Evolutionary conservation across 257 asterid species (phyloP).

Genomic region (Verbena officinalis): DNA sequence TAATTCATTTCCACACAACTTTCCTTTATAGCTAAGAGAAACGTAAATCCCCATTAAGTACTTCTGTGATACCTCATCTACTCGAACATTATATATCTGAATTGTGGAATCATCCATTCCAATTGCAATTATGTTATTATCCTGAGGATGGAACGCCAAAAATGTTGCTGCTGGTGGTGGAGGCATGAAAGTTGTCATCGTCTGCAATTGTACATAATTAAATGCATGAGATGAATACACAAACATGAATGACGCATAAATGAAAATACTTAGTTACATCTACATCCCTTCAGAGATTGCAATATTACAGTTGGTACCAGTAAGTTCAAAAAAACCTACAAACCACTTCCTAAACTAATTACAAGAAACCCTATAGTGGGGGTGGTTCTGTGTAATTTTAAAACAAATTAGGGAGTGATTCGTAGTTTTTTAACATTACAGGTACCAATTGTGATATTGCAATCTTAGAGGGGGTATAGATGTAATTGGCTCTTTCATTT

Average conservation of each 20-base stretch:
- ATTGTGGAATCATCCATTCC: slow-evolving; percentile 79
- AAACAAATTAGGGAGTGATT: no score
- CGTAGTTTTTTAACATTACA: no score
- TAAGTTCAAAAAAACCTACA: no score
- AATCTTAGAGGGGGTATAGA: no score
- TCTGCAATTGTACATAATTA: slow-evolving; percentile 42
- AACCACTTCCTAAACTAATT: no score
- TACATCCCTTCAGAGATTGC: no score
- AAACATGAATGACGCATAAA: slow-evolving; percentile 7
- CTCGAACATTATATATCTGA: slow-evolving; percentile 70
- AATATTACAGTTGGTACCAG: no score
- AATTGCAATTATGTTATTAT: slow-evolving; percentile 66
- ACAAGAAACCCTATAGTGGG: no score
- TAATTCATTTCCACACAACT: slow-evolving; percentile 6
- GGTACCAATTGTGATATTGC: no score
- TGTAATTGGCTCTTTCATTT: no score
- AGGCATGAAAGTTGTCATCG: slow-evolving; percentile 75
- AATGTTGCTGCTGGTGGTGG: slow-evolving; percentile 81
- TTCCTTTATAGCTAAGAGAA: slow-evolving; percentile 9
- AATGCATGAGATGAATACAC: slow-evolving; percentile 10
- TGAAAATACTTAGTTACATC: neutral
- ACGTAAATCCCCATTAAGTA: neutral
- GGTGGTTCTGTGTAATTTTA: no score
- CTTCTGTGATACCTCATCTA: slow-evolving; percentile 57
- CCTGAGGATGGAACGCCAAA: slow-evolving; percentile 77